phyloP scores from a whole-genome alignment of 2,329 filamentous ascomycete species.

The Colletotrichum lindemuthianum region DNA sequence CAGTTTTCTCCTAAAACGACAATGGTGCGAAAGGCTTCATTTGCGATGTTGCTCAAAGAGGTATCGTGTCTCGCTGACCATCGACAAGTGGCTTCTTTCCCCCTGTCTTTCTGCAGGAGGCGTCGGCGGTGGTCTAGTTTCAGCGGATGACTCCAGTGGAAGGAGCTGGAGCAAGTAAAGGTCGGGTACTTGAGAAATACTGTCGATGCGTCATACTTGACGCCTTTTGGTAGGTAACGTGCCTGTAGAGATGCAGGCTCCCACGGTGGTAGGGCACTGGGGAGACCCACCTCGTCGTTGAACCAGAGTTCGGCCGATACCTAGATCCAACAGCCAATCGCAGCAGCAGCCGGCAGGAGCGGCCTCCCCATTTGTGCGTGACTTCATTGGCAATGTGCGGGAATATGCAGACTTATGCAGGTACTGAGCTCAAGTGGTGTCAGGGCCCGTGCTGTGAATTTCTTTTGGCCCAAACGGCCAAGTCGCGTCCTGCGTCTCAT shows the following conservation, averaged over 20 bases:
- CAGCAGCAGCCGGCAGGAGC: background rate
- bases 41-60: conserved; percentile 6
- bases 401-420: conserved; percentile 33
- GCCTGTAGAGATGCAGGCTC: too few species aligned
- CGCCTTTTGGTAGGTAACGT: too few species aligned
- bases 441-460: conserved; percentile 30
- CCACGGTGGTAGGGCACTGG: background rate
- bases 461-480: conserved; percentile 27
- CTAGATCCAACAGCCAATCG: conserved; percentile 8
- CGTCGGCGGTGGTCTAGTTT: too few species aligned
- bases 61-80: too few species aligned
- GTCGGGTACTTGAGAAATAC: too few species aligned
- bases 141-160: too few species aligned
- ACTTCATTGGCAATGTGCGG: conserved; percentile 8
- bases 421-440: conserved; percentile 14
- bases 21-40: conserved; percentile 19
- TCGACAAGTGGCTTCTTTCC: too few species aligned
- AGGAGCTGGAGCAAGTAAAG: too few species aligned
- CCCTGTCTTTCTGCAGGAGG: too few species aligned
- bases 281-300: conserved; percentile 12
- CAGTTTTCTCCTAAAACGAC: conserved; percentile 3
- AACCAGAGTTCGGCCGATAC: conserved; percentile 1
- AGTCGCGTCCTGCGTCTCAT: conserved; percentile 24
- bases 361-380: conserved; percentile 14
- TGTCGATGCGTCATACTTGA: too few species aligned